Evolutionary conservation across 2,329 filamentous ascomycete species (phyloP).

Genomic region (Fusarium sp.): DNA sequence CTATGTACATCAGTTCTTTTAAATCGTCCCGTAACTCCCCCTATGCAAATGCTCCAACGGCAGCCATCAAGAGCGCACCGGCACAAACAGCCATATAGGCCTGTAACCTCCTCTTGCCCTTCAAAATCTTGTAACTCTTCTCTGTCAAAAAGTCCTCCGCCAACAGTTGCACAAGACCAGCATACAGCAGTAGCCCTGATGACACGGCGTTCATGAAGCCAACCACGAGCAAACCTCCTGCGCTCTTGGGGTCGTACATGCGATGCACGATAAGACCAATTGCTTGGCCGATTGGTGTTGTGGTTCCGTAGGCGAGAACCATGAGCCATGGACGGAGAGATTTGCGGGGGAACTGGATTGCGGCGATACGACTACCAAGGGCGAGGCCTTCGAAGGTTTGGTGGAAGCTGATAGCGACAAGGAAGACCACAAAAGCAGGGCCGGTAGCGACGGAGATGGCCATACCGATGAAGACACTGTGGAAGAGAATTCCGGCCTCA

Average conservation of each 20-base stretch:
- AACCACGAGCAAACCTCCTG: conserved; percentile 80
- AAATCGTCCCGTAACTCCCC: not conserved
- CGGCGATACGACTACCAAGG: conserved; percentile 84
- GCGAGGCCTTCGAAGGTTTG: conserved; percentile 91
- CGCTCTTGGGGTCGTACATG: conserved; percentile 80
- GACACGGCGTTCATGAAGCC: conserved; percentile 90
- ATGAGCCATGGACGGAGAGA: conserved; percentile 85
- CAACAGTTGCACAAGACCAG: conserved; percentile 83
- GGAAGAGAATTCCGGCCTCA: conserved; percentile 85
- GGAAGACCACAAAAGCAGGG: conserved; percentile 79
- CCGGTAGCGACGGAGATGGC: conserved; percentile 83
- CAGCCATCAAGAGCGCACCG: conserved; percentile 74
- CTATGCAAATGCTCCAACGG: conserved; percentile 77
- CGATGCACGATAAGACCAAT: conserved; percentile 81
- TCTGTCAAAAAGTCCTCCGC: conserved; percentile 85
- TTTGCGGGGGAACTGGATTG: conserved; percentile 77
- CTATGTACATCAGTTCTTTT: conserved; percentile 26
- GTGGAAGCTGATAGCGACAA: conserved; percentile 84
- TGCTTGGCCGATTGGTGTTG: conserved; percentile 84
- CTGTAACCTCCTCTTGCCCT: conserved; percentile 67
- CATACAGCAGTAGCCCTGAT: conserved; percentile 81
- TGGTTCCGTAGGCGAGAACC: conserved; percentile 79
- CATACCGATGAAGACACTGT: conserved; percentile 89
- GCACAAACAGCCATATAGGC: conserved; percentile 71
- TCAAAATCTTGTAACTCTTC: conserved; percentile 74